These are phyloP conservation scores for Penicillium simplicissimum DNA, from an alignment of 495 filamentous ascomycete genomes.

Conservation along the genomic window DNA sequence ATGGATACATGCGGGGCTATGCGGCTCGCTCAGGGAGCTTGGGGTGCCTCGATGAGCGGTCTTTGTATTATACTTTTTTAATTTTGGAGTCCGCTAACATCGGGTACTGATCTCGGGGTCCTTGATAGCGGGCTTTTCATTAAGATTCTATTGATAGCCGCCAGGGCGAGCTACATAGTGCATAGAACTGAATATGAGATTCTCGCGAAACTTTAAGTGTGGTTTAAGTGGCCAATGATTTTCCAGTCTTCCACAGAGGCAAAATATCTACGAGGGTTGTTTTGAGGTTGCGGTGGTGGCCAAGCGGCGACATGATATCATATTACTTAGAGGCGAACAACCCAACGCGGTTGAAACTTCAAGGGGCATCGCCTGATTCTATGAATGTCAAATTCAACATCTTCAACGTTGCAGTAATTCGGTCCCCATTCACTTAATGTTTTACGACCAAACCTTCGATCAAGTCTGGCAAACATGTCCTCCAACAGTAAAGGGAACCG, in stretches of 20 bases:
- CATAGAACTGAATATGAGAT: too few relatives aligned
- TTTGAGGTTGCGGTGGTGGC: not conserved
- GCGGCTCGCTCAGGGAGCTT: not conserved
- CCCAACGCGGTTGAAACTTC: not conserved
- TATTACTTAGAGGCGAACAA: not conserved
- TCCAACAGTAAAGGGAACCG: not conserved
- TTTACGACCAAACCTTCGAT: not conserved
- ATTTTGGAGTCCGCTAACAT: not conserved
- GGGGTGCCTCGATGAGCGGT: not conserved
- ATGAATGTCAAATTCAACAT: not conserved
- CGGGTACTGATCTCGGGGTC: not conserved
- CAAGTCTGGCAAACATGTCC: not conserved
- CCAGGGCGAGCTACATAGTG: too few relatives aligned
- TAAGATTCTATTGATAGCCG: too few relatives aligned
- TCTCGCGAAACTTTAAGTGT: too few relatives aligned
- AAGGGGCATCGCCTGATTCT: not conserved
- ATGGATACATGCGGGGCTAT: not conserved
- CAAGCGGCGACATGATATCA: conserved; percentile 7
- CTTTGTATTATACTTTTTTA: not conserved
- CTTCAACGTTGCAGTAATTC: not conserved
- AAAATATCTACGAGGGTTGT: not conserved
- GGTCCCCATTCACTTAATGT: not conserved
- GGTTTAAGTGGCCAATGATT: not conserved
- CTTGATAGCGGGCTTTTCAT: not conserved
- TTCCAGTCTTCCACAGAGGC: not conserved